Evolutionary conservation across 805 yeast genomes (phyloP).

Genomic region (Lipomyces orientalis): DNA sequence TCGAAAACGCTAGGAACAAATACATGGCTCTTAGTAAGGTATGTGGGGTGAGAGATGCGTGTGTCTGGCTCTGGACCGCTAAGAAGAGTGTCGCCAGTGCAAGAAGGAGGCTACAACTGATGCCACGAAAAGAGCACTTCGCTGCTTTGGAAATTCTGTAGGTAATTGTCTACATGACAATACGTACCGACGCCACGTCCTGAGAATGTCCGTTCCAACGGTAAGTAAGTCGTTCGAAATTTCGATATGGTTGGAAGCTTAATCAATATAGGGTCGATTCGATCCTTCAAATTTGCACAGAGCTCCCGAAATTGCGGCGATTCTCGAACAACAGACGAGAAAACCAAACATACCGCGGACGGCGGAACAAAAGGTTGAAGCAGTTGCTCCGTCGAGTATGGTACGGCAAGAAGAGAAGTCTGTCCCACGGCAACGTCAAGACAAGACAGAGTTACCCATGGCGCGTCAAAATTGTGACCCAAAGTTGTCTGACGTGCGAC

Average conservation of each 20-base stretch:
- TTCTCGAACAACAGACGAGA: not conserved
- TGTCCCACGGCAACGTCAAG: not conserved
- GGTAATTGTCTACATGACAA: slow-evolving; percentile 55
- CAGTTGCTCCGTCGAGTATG: not conserved
- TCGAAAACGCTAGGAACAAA: slow-evolving; percentile 57
- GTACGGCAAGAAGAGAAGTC: not conserved
- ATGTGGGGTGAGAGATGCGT: not conserved
- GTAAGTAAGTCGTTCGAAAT: slow-evolving; percentile 18
- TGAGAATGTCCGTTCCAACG: slow-evolving; percentile 29
- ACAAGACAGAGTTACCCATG: not conserved
- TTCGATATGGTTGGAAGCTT: not conserved
- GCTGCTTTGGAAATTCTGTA: slow-evolving; percentile 78
- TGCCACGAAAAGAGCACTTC: slow-evolving; percentile 76
- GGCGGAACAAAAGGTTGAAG: not conserved
- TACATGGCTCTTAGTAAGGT: slow-evolving; percentile 74
- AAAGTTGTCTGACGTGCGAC: not conserved
- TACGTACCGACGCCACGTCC: slow-evolving; percentile 40
- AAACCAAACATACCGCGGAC: not conserved
- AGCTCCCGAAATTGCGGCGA: slow-evolving; percentile 1
- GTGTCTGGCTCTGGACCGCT: not conserved
- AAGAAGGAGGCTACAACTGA: slow-evolving; percentile 86
- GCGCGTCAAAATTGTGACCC: not conserved
- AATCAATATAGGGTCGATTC: not conserved
- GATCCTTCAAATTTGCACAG: slow-evolving; percentile 6
- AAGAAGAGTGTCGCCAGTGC: slow-evolving; percentile 47